Evolutionary conservation across 1,139 yeast genomes (phyloP), one percentile per base, ranked within the genome.

Genomic region (Geotrichum cucujoidarum): DNA sequence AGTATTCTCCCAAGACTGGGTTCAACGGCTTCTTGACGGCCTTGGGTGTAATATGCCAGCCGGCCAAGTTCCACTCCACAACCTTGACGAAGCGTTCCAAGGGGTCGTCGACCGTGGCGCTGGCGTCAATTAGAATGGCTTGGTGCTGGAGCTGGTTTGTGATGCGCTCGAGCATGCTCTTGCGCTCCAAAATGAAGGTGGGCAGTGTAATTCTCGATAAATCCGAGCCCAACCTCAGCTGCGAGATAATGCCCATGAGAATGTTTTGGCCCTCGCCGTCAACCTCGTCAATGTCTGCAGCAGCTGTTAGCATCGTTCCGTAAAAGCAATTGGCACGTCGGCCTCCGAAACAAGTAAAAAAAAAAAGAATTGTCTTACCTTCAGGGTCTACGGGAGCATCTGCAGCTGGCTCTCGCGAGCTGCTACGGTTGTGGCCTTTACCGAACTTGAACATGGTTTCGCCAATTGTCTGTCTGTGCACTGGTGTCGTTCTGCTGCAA

Each of bases 11-110:
- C 29, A 92, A 66, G 5, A 94, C 89, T 0, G 98, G 98, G 60
- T 92, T 92, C 60, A 92, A 72, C 0, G 98, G 98, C 67, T 92
- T 92, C 65, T 94, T 92, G 11, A 92, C 98, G 0, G 97, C 98
- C 63, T 90, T 92, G 22, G 98, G 98, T 1, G 97, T 94, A 62
- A 92, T 90, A 62, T 92, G 97, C 97, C 97, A 92, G 44, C 95
- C 89, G 1, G 96, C 80, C 64, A 92, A 73, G 63, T 90, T 90
- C 95, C 96, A 92, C 59, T 81, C 80, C 36, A 85, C 80, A 8
- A 92, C 81, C 42, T 76, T 68, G 6, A 87, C 64, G 60, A 92
- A 90, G 53, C 98, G 74, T 49, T 78, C 71, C 27, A 83, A 61
- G 0, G 80, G 79, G 58, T 85, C 88, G 2, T 65, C 63, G 13